phyloP scores from a whole-genome alignment of 2,329 filamentous ascomycete species.

The Leptoxyphium fumago region DNA sequence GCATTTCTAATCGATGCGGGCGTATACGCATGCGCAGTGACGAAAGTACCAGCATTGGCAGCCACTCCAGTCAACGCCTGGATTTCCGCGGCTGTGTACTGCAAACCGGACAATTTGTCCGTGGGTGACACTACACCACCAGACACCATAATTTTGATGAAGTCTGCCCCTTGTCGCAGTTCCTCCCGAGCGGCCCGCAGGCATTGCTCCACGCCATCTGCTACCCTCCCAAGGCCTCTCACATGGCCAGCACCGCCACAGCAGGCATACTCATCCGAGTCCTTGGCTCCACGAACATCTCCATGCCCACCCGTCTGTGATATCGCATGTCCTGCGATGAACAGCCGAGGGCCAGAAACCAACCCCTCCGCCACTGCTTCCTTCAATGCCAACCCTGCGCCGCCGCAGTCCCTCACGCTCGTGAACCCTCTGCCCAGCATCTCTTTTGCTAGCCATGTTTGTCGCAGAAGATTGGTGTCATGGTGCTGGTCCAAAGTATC shows the following conservation, averaged over 20 bases:
- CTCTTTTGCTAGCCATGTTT: conserved; percentile 33
- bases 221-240: conserved; percentile 28
- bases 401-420: conserved; percentile 43
- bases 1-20: conserved; percentile 39
- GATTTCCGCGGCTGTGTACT: conserved; percentile 44
- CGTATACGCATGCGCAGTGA: conserved; percentile 46
- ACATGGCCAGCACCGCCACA: conserved; percentile 29
- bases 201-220: conserved; percentile 42
- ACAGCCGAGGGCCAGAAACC: conserved; percentile 40
- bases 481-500: conserved; percentile 23
- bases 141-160: conserved; percentile 47
- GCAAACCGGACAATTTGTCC: conserved; percentile 37
- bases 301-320: conserved; percentile 46
- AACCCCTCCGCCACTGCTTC: conserved; percentile 43
- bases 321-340: conserved; percentile 40
- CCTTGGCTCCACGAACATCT: conserved; percentile 33
- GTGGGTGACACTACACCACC: conserved; percentile 44
- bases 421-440: conserved; percentile 46
- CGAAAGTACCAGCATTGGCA: conserved; percentile 34
- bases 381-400: conserved; percentile 39
- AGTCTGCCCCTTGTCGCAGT: conserved; percentile 41
- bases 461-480: conserved; percentile 27
- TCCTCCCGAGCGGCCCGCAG: conserved; percentile 39
- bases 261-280: conserved; percentile 29
- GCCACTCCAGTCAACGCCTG: conserved; percentile 38